phyloP scores from a whole-genome alignment of 331 rosid species.

The Rhamnella rubrinervis region DNA sequence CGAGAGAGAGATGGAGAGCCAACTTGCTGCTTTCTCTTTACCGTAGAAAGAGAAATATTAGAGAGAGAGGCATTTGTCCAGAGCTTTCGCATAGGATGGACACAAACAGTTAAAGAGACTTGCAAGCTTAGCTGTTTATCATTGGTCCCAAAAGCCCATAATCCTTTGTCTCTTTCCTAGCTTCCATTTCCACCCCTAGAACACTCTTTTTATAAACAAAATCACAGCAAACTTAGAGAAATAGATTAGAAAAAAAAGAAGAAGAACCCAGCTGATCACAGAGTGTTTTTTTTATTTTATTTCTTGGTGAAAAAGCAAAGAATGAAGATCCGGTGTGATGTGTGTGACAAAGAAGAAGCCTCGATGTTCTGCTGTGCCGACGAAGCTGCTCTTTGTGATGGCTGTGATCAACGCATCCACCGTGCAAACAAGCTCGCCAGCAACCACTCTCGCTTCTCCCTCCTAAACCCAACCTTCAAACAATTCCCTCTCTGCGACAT shows the following conservation, averaged over 20 bases:
- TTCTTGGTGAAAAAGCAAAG: background rate
- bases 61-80: constrained; percentile 22
- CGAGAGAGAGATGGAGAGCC: too few species aligned
- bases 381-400: constrained; percentile 84
- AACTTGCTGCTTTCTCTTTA: constrained; percentile 4
- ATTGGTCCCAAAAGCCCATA: constrained; percentile 54
- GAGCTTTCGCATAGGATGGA: constrained; percentile 23
- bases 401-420: constrained; percentile 67
- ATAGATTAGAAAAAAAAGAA: background rate
- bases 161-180: constrained; percentile 43
- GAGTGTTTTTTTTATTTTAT: too few species aligned
- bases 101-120: constrained; percentile 38
- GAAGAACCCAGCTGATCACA: background rate
- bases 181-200: constrained; percentile 1
- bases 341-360: constrained; percentile 62
- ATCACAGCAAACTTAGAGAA: background rate
- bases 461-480: constrained; percentile 43
- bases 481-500: constrained; percentile 73
- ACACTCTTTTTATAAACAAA: background rate
- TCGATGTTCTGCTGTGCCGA: constrained; percentile 75
- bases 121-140: constrained; percentile 38
- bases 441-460: constrained; percentile 65
- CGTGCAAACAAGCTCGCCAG: constrained; percentile 77
- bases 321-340: constrained; percentile 89
- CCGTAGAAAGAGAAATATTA: background rate